Percentiles rank a stretch among this genome's conserved stretches.
Evolutionary conservation across 2,329 filamentous ascomycete species (phyloP).

Genomic region (Cladosporium sp.): DNA sequence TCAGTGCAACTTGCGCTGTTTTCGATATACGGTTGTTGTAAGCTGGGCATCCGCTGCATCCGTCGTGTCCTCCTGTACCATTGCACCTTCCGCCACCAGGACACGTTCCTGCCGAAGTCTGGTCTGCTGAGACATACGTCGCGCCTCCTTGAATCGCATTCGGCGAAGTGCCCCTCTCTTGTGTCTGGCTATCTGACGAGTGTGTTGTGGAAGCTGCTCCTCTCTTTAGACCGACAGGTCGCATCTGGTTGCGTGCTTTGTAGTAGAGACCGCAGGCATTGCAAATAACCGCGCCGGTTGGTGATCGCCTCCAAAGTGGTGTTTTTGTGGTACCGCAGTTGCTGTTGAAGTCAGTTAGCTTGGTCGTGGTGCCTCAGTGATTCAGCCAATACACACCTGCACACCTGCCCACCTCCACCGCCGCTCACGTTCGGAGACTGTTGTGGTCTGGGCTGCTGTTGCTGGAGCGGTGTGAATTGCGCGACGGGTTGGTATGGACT

Average conservation of each 20-base stretch:
- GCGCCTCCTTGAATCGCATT: slow-evolving; percentile 39
- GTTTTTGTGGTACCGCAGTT: slow-evolving; percentile 94
- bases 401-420: slow-evolving; percentile 53
- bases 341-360: slow-evolving; percentile 43
- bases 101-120: slow-evolving; percentile 76
- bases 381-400: slow-evolving; percentile 52
- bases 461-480: slow-evolving; percentile 10
- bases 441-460: not conserved
- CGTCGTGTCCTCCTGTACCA: slow-evolving; percentile 89
- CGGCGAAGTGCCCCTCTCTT: slow-evolving; percentile 36
- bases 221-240: slow-evolving; percentile 85
- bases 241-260: slow-evolving; percentile 85
- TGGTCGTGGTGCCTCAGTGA: not conserved
- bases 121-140: slow-evolving; percentile 72
- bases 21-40: slow-evolving; percentile 97
- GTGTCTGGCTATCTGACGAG: slow-evolving; percentile 22
- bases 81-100: slow-evolving; percentile 93
- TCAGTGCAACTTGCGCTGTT: slow-evolving; percentile 63
- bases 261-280: slow-evolving; percentile 95
- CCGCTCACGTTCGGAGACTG: not conserved
- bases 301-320: slow-evolving; percentile 88
- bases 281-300: slow-evolving; percentile 89
- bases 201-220: slow-evolving; percentile 42
- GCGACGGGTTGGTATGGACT: slow-evolving; percentile 7
- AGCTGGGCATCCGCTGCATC: slow-evolving; percentile 90